phyloP scores from a whole-genome alignment of 345 rosid genomes.

The Pistacia atlantica region DNA sequence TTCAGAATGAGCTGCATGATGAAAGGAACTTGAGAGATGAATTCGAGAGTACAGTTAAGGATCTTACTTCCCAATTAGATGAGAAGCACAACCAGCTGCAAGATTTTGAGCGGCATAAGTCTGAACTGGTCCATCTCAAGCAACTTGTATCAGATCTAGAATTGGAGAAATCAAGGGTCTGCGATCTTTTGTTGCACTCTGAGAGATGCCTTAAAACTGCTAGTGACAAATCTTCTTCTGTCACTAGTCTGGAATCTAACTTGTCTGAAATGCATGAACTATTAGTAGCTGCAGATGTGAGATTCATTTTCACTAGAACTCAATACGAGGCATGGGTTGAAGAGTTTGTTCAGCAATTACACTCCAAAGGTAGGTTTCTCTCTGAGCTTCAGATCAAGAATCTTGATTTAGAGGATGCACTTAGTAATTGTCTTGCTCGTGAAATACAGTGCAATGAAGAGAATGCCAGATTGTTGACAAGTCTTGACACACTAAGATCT shows the following conservation, averaged over 20 bases:
- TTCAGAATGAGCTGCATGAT: slow-evolving; percentile 42
- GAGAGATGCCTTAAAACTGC: slow-evolving; percentile 54
- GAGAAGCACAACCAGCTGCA: slow-evolving; percentile 53
- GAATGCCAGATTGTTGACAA: slow-evolving; percentile 48
- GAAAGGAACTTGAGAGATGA: slow-evolving; percentile 54
- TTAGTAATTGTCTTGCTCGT: slow-evolving; percentile 52
- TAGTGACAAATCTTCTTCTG: slow-evolving; percentile 44
- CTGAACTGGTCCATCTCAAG: slow-evolving; percentile 59
- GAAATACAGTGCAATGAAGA: slow-evolving; percentile 57
- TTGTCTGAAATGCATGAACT: slow-evolving; percentile 60
- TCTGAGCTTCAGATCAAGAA: slow-evolving; percentile 58
- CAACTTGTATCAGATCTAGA: slow-evolving; percentile 56
- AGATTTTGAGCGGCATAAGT: slow-evolving; percentile 49
- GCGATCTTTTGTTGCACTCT: slow-evolving; percentile 44
- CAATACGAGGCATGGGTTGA: slow-evolving; percentile 51
- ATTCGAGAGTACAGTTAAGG: slow-evolving; percentile 43
- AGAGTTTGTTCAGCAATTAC: slow-evolving; percentile 50
- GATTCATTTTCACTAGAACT: slow-evolving; percentile 43
- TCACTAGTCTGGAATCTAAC: slow-evolving; percentile 56
- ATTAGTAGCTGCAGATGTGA: slow-evolving; percentile 59
- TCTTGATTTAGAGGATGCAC: slow-evolving; percentile 47
- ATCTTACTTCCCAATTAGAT: slow-evolving; percentile 58
- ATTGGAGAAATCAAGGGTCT: slow-evolving; percentile 54
- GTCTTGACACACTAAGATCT: slow-evolving; percentile 47
- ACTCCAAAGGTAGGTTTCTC: slow-evolving; percentile 40